Evolutionary conservation across 2,329 filamentous ascomycete genomes (phyloP), one percentile per base, ranked within the genome.

Genomic region (Hypoxylon sp.): DNA sequence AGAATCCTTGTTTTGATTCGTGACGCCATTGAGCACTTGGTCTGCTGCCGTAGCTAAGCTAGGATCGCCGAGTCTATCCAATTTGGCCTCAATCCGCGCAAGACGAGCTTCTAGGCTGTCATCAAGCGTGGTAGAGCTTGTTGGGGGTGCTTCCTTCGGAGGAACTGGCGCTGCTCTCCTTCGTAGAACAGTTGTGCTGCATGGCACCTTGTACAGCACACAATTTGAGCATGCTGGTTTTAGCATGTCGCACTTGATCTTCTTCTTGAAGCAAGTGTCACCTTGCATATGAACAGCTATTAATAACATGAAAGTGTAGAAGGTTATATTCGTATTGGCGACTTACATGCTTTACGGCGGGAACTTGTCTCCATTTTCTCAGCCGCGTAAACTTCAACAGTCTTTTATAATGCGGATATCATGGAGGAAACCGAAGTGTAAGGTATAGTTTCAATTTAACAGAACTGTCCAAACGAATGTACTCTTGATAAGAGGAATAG

Each of bases 191-290:
- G 78, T 79, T 2, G 77, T 80, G 27, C 68, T 71, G 67, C 82
- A 83, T n/a, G 77, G 73, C 2, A 81, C 75, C n/a, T 78, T 77
- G 67, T 84, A 84, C 2, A 83, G 72, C 6, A 77, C 72, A 48
- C 82, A 84, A 47, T 84, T 83, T 1, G 81, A 83, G 64, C 82
- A 84, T 7, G 77, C 71, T 0, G 82, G 82, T 66, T 81, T 82
- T 5, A 81, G 53, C 78, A 80, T 80, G 69, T 84, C 82, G 53
- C 82, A 84, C 69, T 82, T 83, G 51, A 84, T 82, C 76, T 84
- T 84, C 72, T 83, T 84, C 11, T 73, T 79, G 54, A 81, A 83
- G 74, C 82, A 84, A 42, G 83, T 75, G 68, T 84, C 82, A 27
- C 68, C 68, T 70, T 47, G 5, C 13, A 27, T 10, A 51, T 44